Percentiles rank a stretch among this genome's conserved stretches.
Evolutionary conservation across 108 stramenopile species (phyloP).

Genomic region (Chaetoceros tenuissimus): DNA sequence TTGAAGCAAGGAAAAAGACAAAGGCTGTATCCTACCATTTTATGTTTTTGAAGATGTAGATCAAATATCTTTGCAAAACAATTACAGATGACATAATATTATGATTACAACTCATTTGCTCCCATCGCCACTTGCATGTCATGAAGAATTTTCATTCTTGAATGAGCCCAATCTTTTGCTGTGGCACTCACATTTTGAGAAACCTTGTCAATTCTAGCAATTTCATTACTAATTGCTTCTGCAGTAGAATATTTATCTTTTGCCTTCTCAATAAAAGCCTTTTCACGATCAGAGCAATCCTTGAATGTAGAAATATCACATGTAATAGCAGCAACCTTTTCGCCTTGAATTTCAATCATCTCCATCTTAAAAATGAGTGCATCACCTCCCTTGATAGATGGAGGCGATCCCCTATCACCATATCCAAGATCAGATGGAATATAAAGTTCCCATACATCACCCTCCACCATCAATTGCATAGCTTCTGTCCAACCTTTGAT

Average conservation of each 20-base stretch:
- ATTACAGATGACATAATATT: no score
- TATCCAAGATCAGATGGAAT: constrained; percentile 90
- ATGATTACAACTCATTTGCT: no score
- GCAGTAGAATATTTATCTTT: not conserved
- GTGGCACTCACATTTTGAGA: no score
- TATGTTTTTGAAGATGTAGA: no score
- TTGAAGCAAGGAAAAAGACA: no score
- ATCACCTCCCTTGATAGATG: constrained; percentile 61
- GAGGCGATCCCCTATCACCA: constrained; percentile 71
- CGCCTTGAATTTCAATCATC: constrained; percentile 72
- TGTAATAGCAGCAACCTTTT: constrained; percentile 40
- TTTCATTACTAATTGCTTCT: not conserved
- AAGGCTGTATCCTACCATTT: no score
- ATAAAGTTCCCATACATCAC: constrained; percentile 94
- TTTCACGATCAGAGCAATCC: constrained; percentile 57
- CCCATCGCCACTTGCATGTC: no score
- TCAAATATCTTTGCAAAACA: no score
- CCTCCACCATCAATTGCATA: constrained; percentile 96
- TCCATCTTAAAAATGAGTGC: constrained; percentile 88
- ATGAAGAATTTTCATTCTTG: no score
- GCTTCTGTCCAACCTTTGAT: constrained; percentile 86
- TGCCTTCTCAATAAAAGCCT: constrained; percentile 48
- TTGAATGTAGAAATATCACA: constrained; percentile 33
- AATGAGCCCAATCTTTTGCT: no score
- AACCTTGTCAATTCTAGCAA: no score